phyloP scores from a whole-genome alignment of 129 eudicot species.

The Tanacetum coccineum region DNA sequence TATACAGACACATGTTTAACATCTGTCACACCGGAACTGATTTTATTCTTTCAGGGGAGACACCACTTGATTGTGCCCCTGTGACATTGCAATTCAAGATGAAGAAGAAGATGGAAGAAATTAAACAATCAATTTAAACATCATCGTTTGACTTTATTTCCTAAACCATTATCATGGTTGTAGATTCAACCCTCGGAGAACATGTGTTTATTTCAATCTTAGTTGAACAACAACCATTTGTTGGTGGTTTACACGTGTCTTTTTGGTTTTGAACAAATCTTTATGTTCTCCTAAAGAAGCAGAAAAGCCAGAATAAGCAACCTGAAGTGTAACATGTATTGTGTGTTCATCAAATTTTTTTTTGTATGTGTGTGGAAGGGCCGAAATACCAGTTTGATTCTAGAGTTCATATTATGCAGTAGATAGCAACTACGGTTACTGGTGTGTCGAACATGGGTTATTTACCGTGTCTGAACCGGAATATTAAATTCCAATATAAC shows the following conservation, averaged over 20 bases:
- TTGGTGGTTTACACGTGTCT: constrained; percentile 19
- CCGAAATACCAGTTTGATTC: too few relatives aligned
- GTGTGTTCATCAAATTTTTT: too few relatives aligned
- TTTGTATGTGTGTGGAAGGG: too few relatives aligned
- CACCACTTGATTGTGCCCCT: constrained; percentile 97
- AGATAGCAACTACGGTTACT: too few relatives aligned
- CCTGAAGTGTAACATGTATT: constrained; percentile 1
- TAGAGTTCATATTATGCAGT: too few relatives aligned
- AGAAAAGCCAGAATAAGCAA: constrained; percentile 7
- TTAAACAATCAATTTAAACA: constrained; percentile 25
- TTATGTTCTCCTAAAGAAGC: background rate
- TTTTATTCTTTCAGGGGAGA: constrained; percentile 69
- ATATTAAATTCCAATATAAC: too few relatives aligned
- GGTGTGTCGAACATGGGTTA: too few relatives aligned
- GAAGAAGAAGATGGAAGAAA: constrained; percentile 77
- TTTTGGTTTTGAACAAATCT: background rate
- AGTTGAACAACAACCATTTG: constrained; percentile 8
- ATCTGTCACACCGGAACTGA: background rate
- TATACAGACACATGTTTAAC: background rate
- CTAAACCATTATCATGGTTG: constrained; percentile 3
- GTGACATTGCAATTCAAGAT: constrained; percentile 85
- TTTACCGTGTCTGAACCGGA: too few relatives aligned
- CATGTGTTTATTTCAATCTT: constrained; percentile 20
- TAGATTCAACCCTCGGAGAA: constrained; percentile 12
- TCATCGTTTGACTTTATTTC: background rate